These are phyloP conservation scores for Populus alba DNA, from an alignment of 345 rosid species.

Conservation along the genomic window DNA sequence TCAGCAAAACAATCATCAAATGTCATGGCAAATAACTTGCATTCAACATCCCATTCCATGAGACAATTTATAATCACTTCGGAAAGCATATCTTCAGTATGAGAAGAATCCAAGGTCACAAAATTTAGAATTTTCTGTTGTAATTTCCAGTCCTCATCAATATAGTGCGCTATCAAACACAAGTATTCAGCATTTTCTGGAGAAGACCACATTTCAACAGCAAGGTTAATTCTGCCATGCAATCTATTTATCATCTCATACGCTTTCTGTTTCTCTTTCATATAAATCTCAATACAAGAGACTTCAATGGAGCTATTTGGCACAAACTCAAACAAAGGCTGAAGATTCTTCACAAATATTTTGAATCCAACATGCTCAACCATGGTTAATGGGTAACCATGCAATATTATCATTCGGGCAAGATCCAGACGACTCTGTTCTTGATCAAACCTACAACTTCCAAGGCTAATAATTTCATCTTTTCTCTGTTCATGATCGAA, in stretches of 20 bases:
- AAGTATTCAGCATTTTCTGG: slow-evolving; percentile 49
- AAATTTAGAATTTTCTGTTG: slow-evolving; percentile 80
- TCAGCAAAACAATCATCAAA: slow-evolving; percentile 61
- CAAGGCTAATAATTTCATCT: slow-evolving; percentile 63
- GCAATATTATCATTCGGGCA: slow-evolving; percentile 87
- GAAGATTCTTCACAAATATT: slow-evolving; percentile 82
- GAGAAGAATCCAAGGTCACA: slow-evolving; percentile 69
- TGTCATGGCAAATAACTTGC: slow-evolving; percentile 79
- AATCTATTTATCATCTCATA: slow-evolving; percentile 50
- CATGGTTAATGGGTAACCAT: slow-evolving; percentile 76
- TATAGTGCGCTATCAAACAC: slow-evolving; percentile 68
- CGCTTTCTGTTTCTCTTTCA: slow-evolving; percentile 73
- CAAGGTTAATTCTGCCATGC: slow-evolving; percentile 71
- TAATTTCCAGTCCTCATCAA: slow-evolving; percentile 83
- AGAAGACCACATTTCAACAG: slow-evolving; percentile 78
- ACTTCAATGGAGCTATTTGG: slow-evolving; percentile 55
- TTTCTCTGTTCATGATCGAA: slow-evolving; percentile 69
- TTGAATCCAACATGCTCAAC: slow-evolving; percentile 91
- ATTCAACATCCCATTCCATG: slow-evolving; percentile 81
- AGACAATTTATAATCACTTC: slow-evolving; percentile 73
- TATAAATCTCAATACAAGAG: slow-evolving; percentile 72
- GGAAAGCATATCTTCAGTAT: slow-evolving; percentile 79
- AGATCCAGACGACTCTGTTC: slow-evolving; percentile 76
- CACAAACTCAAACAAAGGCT: slow-evolving; percentile 71
- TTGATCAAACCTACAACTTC: slow-evolving; percentile 70